Evolutionary conservation across 2,329 filamentous ascomycete species (phyloP).

Genomic region (Colletotrichum shisoi): DNA sequence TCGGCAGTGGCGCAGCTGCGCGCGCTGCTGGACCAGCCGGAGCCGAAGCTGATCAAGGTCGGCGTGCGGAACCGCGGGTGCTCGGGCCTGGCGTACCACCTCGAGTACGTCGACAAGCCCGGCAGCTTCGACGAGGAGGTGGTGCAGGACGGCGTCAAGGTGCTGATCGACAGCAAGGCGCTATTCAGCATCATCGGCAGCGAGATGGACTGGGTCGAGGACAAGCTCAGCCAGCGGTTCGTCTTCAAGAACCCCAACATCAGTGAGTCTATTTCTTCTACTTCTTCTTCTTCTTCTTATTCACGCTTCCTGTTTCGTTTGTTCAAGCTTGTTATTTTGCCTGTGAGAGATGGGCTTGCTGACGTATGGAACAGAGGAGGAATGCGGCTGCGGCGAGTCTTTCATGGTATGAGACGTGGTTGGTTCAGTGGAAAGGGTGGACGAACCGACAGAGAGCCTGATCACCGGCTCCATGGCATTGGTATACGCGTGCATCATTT

Average conservation of each 20-base stretch:
- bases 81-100: constrained; percentile 89
- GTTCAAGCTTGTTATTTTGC: no score
- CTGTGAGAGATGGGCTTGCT: constrained; percentile 40
- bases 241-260: constrained; percentile 98
- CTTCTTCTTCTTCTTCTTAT: no score
- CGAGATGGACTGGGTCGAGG: constrained; percentile 99
- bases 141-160: constrained; percentile 94
- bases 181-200: constrained; percentile 97
- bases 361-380: constrained; percentile 72
- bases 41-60: constrained; percentile 91
- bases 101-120: constrained; percentile 94
- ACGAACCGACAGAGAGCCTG: constrained; percentile 3
- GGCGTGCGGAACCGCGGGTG: constrained; percentile 94
- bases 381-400: constrained; percentile 95
- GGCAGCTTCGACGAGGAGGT: constrained; percentile 89
- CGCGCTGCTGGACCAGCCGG: constrained; percentile 79
- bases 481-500: constrained; percentile 1
- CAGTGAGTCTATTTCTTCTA: constrained; percentile 69
- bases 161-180: constrained; percentile 96
- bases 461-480: neutral
- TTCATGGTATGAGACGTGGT: constrained; percentile 72
- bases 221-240: constrained; percentile 90
- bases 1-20: constrained; percentile 81
- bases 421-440: neutral
- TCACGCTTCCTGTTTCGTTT: no score